Conservation (phyloP, 1,284 basidiomycete species). For the Kalmanozyma brasiliensis region DNA sequence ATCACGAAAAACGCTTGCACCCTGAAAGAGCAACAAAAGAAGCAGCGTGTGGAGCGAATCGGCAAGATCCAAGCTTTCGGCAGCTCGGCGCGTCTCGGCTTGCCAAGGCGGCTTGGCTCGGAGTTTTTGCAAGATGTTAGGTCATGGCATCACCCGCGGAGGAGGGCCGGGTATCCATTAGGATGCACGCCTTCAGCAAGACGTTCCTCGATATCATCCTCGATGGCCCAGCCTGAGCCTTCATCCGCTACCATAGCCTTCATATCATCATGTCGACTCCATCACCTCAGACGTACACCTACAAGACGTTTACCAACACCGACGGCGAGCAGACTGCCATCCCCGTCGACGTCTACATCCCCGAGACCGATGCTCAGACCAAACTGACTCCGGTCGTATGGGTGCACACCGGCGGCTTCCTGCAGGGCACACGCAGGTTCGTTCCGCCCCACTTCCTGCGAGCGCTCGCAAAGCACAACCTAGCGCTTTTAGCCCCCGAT, state of each 20-base stretch:
- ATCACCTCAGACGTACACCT: conserved; percentile 39
- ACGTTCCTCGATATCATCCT: neutral
- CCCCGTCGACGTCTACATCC: conserved; percentile 53
- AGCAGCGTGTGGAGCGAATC: too few relatives aligned
- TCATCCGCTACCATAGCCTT: neutral
- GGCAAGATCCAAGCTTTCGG: too few relatives aligned
- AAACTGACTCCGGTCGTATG: conserved; percentile 47
- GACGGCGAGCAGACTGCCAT: conserved; percentile 38
- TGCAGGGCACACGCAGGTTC: conserved; percentile 54
- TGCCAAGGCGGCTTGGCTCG: too few relatives aligned
- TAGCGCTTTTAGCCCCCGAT: conserved; percentile 52
- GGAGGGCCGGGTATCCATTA: conserved; percentile 14
- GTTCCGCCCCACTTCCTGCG: conserved; percentile 51
- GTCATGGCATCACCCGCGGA: too few relatives aligned
- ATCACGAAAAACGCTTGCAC: too few relatives aligned
- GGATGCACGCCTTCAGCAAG: neutral
- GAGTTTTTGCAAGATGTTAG: too few relatives aligned
- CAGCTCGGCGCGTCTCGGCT: too few relatives aligned
- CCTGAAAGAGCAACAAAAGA: too few relatives aligned
- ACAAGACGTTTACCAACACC: conserved; percentile 50
- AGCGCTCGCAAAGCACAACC: conserved; percentile 35
- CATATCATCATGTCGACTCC: conserved; percentile 14
- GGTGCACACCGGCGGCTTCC: conserved; percentile 53
- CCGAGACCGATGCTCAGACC: conserved; percentile 16
- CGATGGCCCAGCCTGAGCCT: neutral